These are phyloP conservation scores for Huntiella decipiens DNA, from an alignment of 2,329 filamentous ascomycete species.

Conservation along the genomic window DNA sequence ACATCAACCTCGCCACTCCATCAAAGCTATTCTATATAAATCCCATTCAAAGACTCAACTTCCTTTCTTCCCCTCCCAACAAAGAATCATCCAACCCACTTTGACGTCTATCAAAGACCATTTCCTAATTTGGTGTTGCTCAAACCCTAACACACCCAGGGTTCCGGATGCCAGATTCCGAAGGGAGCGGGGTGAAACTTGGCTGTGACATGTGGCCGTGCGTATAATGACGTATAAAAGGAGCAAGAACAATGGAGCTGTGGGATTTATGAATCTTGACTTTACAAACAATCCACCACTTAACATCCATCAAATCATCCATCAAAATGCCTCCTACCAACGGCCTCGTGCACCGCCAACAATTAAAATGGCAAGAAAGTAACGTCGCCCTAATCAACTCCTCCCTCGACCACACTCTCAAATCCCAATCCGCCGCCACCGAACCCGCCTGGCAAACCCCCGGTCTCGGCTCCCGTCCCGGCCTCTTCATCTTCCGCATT, in stretches of 20 bases:
- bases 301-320: background rate
- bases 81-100: too few relatives aligned
- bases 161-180: too few relatives aligned
- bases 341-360: conserved; percentile 40
- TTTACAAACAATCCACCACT: background rate
- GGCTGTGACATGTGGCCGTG: too few relatives aligned
- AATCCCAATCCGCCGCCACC: conserved; percentile 43
- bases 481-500: conserved; percentile 46
- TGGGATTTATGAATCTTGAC: background rate
- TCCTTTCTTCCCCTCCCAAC: too few relatives aligned
- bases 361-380: conserved; percentile 49
- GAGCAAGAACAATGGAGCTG: background rate
- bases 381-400: conserved; percentile 48
- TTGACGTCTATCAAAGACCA: too few relatives aligned
- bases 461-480: conserved; percentile 30
- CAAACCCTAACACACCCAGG: too few relatives aligned
- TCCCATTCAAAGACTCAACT: too few relatives aligned
- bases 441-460: conserved; percentile 48
- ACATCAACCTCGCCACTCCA: too few relatives aligned
- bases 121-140: too few relatives aligned
- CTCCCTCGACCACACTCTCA: conserved; percentile 47
- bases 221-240: background rate
- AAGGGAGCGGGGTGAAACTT: too few relatives aligned
- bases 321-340: conserved; percentile 37
- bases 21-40: too few relatives aligned